Percentiles rank a stretch among this genome's conserved stretches.
Evolutionary conservation across 2,329 filamentous ascomycete genomes (phyloP).

Genomic region (Cladosporium phlei): DNA sequence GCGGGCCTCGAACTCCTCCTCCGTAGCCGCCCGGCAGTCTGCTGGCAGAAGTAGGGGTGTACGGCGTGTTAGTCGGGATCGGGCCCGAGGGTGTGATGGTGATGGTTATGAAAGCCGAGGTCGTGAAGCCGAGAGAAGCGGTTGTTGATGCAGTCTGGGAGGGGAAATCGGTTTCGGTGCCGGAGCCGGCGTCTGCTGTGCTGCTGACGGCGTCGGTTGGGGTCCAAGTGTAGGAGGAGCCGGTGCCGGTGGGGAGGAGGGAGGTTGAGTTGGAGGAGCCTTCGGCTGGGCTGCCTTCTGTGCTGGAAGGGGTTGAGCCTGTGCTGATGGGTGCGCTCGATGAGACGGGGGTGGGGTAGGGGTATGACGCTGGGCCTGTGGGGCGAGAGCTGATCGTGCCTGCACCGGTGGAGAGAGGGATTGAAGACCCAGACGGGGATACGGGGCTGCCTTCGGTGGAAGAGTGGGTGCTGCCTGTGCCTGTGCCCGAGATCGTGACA

Average conservation of each 20-base stretch:
- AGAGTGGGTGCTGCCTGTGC: constrained; percentile 5
- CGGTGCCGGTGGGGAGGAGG: constrained; percentile 13
- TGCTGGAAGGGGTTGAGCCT: not conserved
- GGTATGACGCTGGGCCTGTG: constrained; percentile 37
- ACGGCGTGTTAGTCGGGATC: constrained; percentile 16
- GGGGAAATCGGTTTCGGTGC: not conserved
- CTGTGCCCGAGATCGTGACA: constrained; percentile 17
- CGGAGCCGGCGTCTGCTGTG: too few relatives aligned
- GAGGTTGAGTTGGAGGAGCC: constrained; percentile 18
- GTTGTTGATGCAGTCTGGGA: not conserved
- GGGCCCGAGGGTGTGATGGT: constrained; percentile 2
- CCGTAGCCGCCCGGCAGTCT: constrained; percentile 9
- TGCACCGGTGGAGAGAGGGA: constrained; percentile 29
- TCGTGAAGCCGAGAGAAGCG: too few relatives aligned
- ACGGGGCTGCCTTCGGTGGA: constrained; percentile 8
- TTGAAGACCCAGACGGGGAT: constrained; percentile 10
- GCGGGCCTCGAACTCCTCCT: too few relatives aligned
- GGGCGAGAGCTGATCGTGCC: constrained; percentile 35
- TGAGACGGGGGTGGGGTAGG: constrained; percentile 16
- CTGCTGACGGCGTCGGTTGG: constrained; percentile 6
- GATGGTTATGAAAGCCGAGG: constrained; percentile 15
- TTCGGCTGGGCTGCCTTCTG: constrained; percentile 16
- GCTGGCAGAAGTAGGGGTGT: constrained; percentile 11
- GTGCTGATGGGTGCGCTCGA: constrained; percentile 1
- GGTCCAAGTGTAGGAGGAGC: not conserved